A percentile compares a stretch with the other conserved stretches of the same genome.
These are phyloP conservation scores for Fusarium continuum DNA, from an alignment of 2,329 filamentous ascomycete genomes.

Conservation along the genomic window DNA sequence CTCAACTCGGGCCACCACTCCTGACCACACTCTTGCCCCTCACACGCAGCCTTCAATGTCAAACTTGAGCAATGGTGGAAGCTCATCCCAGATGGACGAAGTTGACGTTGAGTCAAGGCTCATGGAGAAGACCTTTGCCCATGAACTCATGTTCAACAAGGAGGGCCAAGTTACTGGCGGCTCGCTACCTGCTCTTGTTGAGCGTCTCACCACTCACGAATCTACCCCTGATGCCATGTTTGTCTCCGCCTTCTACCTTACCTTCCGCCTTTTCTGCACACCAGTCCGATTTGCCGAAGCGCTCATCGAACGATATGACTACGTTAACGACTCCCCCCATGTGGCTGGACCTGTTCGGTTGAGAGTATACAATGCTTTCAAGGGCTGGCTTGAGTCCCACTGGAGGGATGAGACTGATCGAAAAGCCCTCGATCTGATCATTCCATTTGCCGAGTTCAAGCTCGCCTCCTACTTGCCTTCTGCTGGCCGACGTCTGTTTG, in stretches of 20 bases:
- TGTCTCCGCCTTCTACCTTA: slow-evolving; percentile 94
- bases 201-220: slow-evolving; percentile 91
- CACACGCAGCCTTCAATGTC: slow-evolving; percentile 70
- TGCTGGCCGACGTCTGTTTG: slow-evolving; percentile 81
- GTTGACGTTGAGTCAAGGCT: slow-evolving; percentile 81
- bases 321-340: slow-evolving; percentile 80
- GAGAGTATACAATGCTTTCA: slow-evolving; percentile 95
- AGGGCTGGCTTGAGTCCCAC: slow-evolving; percentile 96
- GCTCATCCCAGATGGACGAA: slow-evolving; percentile 76
- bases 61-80: slow-evolving; percentile 73
- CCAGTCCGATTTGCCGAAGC: slow-evolving; percentile 80
- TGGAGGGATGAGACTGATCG: slow-evolving; percentile 87
- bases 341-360: slow-evolving; percentile 83
- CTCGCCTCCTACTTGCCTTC: slow-evolving; percentile 75
- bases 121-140: slow-evolving; percentile 90
- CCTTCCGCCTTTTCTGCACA: slow-evolving; percentile 91
- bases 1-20: slow-evolving; percentile 89
- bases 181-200: slow-evolving; percentile 88
- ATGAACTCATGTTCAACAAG: slow-evolving; percentile 92
- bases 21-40: slow-evolving; percentile 68
- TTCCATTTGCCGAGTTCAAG: slow-evolving; percentile 79
- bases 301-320: slow-evolving; percentile 92
- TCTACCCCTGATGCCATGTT: slow-evolving; percentile 92
- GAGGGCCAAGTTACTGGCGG: slow-evolving; percentile 95
- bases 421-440: slow-evolving; percentile 77